Conservation (phyloP, 2,329 filamentous ascomycete genomes). For the Aspergillus novofumigatus region DNA sequence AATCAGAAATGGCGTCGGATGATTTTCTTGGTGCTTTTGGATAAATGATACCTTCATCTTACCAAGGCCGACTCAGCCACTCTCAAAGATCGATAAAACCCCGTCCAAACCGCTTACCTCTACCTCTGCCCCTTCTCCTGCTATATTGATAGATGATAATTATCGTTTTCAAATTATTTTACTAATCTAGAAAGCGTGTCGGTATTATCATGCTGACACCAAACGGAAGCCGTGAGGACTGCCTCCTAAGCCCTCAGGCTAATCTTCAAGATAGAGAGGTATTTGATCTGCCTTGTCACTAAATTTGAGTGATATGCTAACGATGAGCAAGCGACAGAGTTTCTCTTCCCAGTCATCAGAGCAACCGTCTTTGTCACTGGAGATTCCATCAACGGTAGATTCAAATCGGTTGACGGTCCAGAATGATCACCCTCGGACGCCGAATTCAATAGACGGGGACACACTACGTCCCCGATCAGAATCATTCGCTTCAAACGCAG, state of each 20-base stretch:
- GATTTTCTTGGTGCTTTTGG: too few relatives aligned
- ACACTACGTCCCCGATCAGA: slow-evolving; percentile 42
- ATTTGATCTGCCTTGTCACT: neutral
- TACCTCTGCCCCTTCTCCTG: neutral
- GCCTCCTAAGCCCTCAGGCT: slow-evolving; percentile 10
- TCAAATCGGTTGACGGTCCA: slow-evolving; percentile 24
- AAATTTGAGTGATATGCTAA: neutral
- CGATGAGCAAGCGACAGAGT: neutral
- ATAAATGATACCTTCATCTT: too few relatives aligned
- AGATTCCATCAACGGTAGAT: slow-evolving; percentile 19
- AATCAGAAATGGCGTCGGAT: neutral
- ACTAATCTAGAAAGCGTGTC: slow-evolving; percentile 5
- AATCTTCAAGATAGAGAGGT: slow-evolving; percentile 9
- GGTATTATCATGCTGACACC: slow-evolving; percentile 16
- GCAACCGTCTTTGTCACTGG: slow-evolving; percentile 18
- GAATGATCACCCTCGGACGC: slow-evolving; percentile 26
- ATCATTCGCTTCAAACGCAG: slow-evolving; percentile 36
- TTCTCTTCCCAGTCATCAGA: slow-evolving; percentile 5
- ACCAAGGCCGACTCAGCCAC: neutral
- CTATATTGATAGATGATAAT: slow-evolving; percentile 1
- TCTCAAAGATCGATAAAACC: neutral
- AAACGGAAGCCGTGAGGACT: slow-evolving; percentile 9
- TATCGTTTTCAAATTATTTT: neutral
- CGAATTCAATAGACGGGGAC: slow-evolving; percentile 39
- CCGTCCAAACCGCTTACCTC: neutral